These are phyloP conservation scores for Umbellularia californica DNA, from an alignment of 164 flowering plant species.

Conservation along the genomic window DNA sequence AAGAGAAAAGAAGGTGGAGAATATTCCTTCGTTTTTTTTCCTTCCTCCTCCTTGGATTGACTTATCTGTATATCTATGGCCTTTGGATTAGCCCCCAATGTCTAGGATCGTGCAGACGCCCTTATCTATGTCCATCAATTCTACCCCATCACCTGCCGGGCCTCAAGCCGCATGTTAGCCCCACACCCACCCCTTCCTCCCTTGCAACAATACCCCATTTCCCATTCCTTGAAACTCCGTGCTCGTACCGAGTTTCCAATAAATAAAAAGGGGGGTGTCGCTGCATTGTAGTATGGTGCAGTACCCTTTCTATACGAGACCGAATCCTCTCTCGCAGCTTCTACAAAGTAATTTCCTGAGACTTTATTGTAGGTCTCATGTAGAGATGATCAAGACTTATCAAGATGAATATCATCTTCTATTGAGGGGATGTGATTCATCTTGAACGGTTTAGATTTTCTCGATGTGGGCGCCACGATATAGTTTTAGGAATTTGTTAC, in stretches of 20 bases:
- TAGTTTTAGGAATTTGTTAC: no score
- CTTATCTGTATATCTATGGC: neutral
- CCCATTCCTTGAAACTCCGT: neutral
- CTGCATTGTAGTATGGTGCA: neutral
- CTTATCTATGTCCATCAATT: neutral
- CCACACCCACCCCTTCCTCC: neutral
- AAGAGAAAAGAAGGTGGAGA: neutral
- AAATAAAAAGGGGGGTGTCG: neutral
- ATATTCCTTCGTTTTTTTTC: no score
- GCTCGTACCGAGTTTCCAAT: no score
- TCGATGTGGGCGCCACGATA: no score
- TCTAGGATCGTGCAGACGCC: constrained; percentile 43
- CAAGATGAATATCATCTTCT: neutral
- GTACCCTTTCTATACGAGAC: neutral
- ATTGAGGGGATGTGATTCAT: neutral
- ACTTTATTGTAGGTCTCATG: neutral
- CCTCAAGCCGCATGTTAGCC: neutral
- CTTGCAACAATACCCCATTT: neutral
- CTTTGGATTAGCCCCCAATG: constrained; percentile 21
- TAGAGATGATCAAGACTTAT: neutral
- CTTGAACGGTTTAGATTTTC: no score
- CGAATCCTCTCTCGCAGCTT: no score
- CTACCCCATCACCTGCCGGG: constrained; percentile 8
- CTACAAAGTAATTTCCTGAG: no score
- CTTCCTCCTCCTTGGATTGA: no score